phyloP scores from a whole-genome alignment of 805 yeast species.

The Candida berthetii region DNA sequence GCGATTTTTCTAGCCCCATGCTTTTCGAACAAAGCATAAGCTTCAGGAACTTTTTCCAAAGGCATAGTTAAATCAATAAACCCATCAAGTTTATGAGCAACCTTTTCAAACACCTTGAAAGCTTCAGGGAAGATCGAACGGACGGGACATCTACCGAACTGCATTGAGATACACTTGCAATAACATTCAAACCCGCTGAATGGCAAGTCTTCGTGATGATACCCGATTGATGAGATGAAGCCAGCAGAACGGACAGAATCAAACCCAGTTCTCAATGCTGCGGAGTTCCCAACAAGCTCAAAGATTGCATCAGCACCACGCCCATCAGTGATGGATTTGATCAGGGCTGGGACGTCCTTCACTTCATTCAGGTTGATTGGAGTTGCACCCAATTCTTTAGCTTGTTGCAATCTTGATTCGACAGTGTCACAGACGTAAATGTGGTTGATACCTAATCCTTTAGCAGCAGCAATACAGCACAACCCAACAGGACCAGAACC shows the following conservation, averaged over 20 bases:
- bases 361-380: conserved; percentile 33
- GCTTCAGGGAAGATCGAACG: conserved; percentile 51
- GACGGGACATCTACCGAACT: conserved; percentile 61
- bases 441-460: conserved; percentile 62
- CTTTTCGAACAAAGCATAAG: conserved; percentile 44
- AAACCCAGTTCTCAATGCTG: conserved; percentile 45
- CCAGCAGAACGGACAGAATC: conserved; percentile 53
- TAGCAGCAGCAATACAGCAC: conserved; percentile 62
- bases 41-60: conserved; percentile 37
- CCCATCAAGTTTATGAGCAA: conserved; percentile 38
- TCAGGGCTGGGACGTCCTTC: conserved; percentile 29
- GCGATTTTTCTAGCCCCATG: conserved; percentile 52
- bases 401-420: conserved; percentile 56
- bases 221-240: conserved; percentile 51
- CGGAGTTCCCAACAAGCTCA: conserved; percentile 52
- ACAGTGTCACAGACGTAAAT: conserved; percentile 62
- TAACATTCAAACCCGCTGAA: conserved; percentile 54
- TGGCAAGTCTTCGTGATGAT: conserved; percentile 52
- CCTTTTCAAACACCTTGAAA: conserved; percentile 36
- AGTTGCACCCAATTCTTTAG: conserved; percentile 46
- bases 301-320: conserved; percentile 56
- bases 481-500: conserved; percentile 76
- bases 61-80: conserved; percentile 44
- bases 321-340: conserved; percentile 28
- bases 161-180: conserved; percentile 46